Percentiles rank a stretch among this genome's conserved stretches.
Evolutionary conservation across 192 early-diverging fungal genomes (phyloP).

Genomic region (Diversispora eburnea): DNA sequence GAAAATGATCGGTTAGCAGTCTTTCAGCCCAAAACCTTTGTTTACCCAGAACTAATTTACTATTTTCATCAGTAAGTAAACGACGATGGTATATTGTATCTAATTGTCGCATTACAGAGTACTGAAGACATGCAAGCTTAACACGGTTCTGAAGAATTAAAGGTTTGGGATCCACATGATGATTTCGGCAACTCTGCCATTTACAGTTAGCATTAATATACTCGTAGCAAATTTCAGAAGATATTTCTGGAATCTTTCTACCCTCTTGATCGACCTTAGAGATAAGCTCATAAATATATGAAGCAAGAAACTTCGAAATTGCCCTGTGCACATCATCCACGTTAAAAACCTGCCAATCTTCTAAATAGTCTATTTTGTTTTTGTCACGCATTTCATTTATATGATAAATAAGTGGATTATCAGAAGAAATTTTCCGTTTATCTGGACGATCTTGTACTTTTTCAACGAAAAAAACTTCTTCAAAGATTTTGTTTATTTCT

Average conservation of each 20-base stretch:
- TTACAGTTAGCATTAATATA: neutral
- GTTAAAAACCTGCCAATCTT: neutral
- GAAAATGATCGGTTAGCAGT: constrained; percentile 7
- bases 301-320: constrained; percentile 9
- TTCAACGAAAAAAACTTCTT: neutral
- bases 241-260: neutral
- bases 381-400: neutral
- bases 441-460: neutral
- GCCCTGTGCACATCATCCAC: neutral
- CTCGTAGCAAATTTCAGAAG: neutral
- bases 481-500: constrained; percentile 5
- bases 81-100: neutral
- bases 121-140: neutral
- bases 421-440: constrained; percentile 3
- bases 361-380: neutral
- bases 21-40: constrained; percentile 22
- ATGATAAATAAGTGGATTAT: neutral
- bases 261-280: neutral
- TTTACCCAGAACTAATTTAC: neutral
- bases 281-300: constrained; percentile 4
- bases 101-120: neutral
- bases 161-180: neutral
- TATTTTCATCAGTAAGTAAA: neutral
- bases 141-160: neutral
- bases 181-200: neutral